Evolutionary conservation across 192 early-diverging fungal genomes (phyloP), one percentile per base, ranked within the genome.

Genomic region (Lobosporangium transversale): DNA sequence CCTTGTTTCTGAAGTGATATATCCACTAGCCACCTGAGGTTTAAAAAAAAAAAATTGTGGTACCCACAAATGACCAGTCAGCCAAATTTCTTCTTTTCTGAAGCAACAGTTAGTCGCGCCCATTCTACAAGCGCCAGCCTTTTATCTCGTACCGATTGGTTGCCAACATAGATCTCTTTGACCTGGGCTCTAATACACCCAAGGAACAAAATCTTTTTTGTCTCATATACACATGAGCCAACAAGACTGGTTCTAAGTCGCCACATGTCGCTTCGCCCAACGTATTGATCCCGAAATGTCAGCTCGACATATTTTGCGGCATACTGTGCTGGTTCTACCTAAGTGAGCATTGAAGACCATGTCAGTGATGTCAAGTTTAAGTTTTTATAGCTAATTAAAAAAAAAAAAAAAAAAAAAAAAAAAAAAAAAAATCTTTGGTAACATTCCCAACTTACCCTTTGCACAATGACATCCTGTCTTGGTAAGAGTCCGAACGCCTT

Each of bases 191-290:
- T 79, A 23, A 98, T 90, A 26, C 86, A 71, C 4, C 91, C 92
- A 3, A 89, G 79, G 47, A 87, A 91, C 33, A 85, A 50, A 20
- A 96, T 83, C 33, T 88, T 89, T 78, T 95, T 94, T 30, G 90
- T 90, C 17, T 84, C 69, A 79, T 95, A 94, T 9, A 97, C 88
- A 37, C 89, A 88, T 1, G 86, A 86, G 29, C 85, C 86, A 4
- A 84, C 82, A 24, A 99, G 76, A 29, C 81, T 81, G 31, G 86
- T 87, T 68, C 93, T 89, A 32, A 98, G 65, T 51, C 91, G 69
- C 95, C 95, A 97, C 95, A 98, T 98, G 78, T 98, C 95, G 79
- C 89, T 89, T 63, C 95, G 85, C 11, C 90, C 94, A 23, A 99
- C 83, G 68, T 97, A 97, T 62, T 98, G 96, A 65, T 97, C 94